These are phyloP conservation scores for Parascedosporium putredinis DNA, from an alignment of 2,329 filamentous ascomycete species.

Conservation along the genomic window DNA sequence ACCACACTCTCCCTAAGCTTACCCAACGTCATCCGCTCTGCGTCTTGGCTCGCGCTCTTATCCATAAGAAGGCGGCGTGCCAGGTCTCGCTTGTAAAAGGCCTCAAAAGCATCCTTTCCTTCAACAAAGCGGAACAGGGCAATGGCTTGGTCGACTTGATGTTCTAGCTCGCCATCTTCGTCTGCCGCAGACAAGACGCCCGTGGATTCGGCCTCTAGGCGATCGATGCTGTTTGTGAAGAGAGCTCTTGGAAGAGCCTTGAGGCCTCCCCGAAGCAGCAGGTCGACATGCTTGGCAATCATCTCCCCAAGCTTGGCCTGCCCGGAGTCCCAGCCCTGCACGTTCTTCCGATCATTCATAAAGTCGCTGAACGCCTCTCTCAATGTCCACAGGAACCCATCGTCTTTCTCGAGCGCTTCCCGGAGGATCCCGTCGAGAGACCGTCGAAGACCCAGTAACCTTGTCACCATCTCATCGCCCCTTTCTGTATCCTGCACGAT, in stretches of 20 bases:
- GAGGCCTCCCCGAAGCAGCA: conserved; percentile 74
- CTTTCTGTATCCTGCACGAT: conserved; percentile 75
- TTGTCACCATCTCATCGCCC: conserved; percentile 75
- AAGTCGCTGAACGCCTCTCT: conserved; percentile 80
- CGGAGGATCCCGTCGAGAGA: conserved; percentile 68
- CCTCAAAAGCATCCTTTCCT: conserved; percentile 95
- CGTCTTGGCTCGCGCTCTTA: conserved; percentile 85
- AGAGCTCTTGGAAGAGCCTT: conserved; percentile 69
- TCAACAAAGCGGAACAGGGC: conserved; percentile 96
- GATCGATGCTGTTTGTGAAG: conserved; percentile 49
- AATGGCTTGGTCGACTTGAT: conserved; percentile 82
- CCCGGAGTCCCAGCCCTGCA: conserved; percentile 64
- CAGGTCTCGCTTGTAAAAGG: conserved; percentile 97
- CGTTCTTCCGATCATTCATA: conserved; percentile 78
- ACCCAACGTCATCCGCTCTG: conserved; percentile 88
- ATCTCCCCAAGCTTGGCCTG: conserved; percentile 96
- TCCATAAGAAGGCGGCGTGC: conserved; percentile 84
- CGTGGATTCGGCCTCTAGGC: conserved; percentile 45
- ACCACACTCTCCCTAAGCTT: conserved; percentile 90
- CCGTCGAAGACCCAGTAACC: conserved; percentile 70
- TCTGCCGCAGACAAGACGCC: conserved; percentile 62
- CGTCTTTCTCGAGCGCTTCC: conserved; percentile 65
- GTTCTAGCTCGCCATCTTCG: conserved; percentile 84
- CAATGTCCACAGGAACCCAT: conserved; percentile 66
- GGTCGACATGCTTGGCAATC: conserved; percentile 95